phyloP scores from a whole-genome alignment of 768 basidiomycete genomes.

The Myochromella boudieri region DNA sequence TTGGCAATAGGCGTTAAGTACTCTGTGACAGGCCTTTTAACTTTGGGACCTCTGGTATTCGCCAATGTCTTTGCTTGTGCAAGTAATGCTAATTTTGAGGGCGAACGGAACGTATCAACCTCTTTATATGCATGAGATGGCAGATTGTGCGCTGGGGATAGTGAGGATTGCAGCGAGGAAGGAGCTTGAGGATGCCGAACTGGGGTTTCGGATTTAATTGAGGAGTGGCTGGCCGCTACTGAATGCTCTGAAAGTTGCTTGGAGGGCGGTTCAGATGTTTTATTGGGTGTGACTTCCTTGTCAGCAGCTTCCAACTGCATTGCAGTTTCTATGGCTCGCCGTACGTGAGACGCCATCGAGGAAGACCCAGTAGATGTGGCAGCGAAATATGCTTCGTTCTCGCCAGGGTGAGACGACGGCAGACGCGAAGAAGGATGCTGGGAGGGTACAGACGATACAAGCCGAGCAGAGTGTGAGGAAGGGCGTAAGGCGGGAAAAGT shows the following conservation, averaged over 20 bases:
- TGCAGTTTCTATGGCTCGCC: constrained; percentile 67
- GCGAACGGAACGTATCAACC: constrained; percentile 34
- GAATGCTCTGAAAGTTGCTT: neutral
- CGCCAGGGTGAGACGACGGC: constrained; percentile 18
- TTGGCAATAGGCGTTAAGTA: constrained; percentile 81
- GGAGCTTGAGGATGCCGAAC: constrained; percentile 15
- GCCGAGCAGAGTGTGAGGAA: constrained; percentile 51
- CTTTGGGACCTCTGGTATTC: constrained; percentile 45
- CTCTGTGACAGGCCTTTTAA: constrained; percentile 55
- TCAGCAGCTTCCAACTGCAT: constrained; percentile 61
- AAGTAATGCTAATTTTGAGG: constrained; percentile 75
- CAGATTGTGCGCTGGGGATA: constrained; percentile 6
- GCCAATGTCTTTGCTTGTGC: constrained; percentile 58
- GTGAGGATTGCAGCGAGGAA: constrained; percentile 5
- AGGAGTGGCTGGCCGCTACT: constrained; percentile 18
- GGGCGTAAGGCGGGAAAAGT: constrained; percentile 75
- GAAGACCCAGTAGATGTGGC: constrained; percentile 30
- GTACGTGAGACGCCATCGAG: constrained; percentile 59
- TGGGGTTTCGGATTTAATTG: neutral
- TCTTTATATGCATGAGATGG: constrained; percentile 26
- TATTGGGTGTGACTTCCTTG: constrained; percentile 20
- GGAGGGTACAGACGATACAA: constrained; percentile 32
- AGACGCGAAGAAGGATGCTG: constrained; percentile 23
- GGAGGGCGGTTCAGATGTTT: constrained; percentile 17
- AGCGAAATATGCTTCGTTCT: constrained; percentile 18